Base-by-base conservation (phyloP, 345 rosid genomes). In the Turritis glabra region DNA sequence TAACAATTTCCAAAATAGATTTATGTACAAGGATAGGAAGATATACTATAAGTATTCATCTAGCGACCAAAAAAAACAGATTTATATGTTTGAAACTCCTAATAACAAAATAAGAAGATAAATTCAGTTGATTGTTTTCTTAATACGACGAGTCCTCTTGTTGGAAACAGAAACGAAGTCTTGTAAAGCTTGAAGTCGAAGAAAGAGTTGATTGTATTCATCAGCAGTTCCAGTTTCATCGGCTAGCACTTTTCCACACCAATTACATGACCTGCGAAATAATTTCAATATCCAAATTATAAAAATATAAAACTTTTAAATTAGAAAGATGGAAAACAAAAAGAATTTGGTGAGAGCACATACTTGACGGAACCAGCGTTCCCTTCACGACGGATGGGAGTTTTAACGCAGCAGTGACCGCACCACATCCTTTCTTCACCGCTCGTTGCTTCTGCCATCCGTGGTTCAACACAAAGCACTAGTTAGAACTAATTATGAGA, bases 161-260 rank as follows among this genome's bases (percentile, higher is more conserved):
- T 8, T 12, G 17, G 71, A 17, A 54, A 30, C 5, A 8, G 48
- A 32, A 44, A 15, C 56, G 0, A 6, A 19, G 0, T 41, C n/a
- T 38, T 54, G 77, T 17, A 32, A 33, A 55, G 61, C 43, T 55
- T 44, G 73, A 37, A 27, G 21, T 7, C n/a, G 73, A 48, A 67
- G 27, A 11, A 67, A 75, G 21, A 75, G 68, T 59, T 59, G 5
- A 67, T 38, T 75, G 40, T 58, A 75, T 50, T 67, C 73, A 1
- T 75, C 68, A 58, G 32, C 62, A 1, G 62, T 75, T 58, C 73
- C 79, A 15, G 72, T 75, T 25, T 67, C 79, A 67, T 67, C 79
- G 15, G 73, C 73, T 41, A 75, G 9, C 15, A 75, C 22, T 50
- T 75, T 75, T 50, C 79, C 73, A 75, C 79, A 75, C 79, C 73